Conservation (phyloP, 768 basidiomycete species). For the Podaxis sp. region DNA sequence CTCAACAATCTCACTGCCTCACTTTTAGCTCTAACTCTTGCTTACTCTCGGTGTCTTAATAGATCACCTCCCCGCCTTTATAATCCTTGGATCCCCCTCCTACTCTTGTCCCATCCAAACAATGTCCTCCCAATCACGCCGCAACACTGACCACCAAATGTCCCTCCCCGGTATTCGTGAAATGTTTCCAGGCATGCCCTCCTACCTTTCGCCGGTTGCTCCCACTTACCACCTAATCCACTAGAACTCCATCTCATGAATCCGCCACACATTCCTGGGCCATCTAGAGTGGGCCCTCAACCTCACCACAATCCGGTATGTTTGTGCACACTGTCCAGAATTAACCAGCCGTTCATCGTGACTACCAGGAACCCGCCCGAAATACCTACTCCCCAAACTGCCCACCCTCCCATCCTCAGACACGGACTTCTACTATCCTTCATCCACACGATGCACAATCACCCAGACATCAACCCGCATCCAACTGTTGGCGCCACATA, state of each 20-base stretch:
- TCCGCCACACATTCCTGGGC: not conserved
- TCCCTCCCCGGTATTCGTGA: slow-evolving; percentile 53
- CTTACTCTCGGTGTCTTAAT: slow-evolving; percentile 9
- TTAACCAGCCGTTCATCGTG: not conserved
- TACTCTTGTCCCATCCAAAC: not conserved
- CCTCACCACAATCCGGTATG: not conserved
- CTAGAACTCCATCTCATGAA: slow-evolving; percentile 21
- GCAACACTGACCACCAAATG: slow-evolving; percentile 10
- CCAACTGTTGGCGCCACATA: not conserved
- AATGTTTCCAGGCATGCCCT: slow-evolving; percentile 50
- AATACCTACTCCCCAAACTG: not conserved
- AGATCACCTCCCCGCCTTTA: slow-evolving; percentile 10
- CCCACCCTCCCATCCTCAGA: not conserved
- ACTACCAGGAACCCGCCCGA: not conserved
- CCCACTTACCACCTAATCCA: not conserved
- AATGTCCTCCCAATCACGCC: slow-evolving; percentile 13
- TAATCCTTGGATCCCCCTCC: not conserved
- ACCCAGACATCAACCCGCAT: not conserved
- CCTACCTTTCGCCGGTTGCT: not conserved
- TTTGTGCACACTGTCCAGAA: not conserved
- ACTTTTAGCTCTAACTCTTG: slow-evolving; percentile 8
- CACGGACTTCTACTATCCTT: not conserved
- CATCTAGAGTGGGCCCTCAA: not conserved
- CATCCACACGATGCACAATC: not conserved
- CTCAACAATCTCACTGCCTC: slow-evolving; percentile 6